Evolutionary conservation across 2,329 filamentous ascomycete species (phyloP).

Genomic region (Penicillium sclerotiorum): DNA sequence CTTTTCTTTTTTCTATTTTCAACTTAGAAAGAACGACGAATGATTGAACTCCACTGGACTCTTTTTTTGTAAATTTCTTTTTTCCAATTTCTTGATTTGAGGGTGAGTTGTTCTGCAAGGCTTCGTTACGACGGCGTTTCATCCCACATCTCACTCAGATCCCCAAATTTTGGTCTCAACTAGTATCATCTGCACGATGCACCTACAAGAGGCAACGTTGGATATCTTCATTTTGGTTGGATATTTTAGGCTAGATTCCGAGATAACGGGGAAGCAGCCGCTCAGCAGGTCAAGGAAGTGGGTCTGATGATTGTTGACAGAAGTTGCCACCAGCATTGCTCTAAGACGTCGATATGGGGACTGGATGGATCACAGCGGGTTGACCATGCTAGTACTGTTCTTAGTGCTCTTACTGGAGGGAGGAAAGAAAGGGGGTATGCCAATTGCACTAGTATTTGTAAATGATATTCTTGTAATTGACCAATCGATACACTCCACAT

Average conservation of each 20-base stretch:
- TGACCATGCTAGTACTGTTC: neutral
- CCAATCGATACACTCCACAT: too few species aligned
- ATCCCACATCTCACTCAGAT: too few species aligned
- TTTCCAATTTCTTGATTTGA: neutral
- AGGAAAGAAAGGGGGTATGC: neutral
- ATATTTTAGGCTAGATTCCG: neutral
- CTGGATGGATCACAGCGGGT: neutral
- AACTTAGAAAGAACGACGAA: conserved; percentile 20
- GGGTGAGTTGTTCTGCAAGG: conserved; percentile 13
- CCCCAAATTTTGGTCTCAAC: too few species aligned
- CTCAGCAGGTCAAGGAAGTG: neutral
- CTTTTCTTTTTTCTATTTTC: conserved; percentile 11
- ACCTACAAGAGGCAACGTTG: neutral
- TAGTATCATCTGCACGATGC: neutral
- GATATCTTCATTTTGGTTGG: conserved; percentile 1
- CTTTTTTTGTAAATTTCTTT: neutral
- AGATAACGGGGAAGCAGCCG: neutral
- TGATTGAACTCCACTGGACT: conserved; percentile 17
- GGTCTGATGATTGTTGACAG: neutral
- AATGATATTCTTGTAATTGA: neutral
- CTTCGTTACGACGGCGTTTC: conserved; percentile 18
- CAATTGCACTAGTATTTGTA: neutral
- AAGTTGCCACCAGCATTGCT: neutral
- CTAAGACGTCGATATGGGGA: neutral
- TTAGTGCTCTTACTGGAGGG: too few species aligned